Percentiles rank a stretch among this genome's conserved stretches.
Conservation (phyloP, 305 asterid genomes). For the Salvia sclarea region DNA sequence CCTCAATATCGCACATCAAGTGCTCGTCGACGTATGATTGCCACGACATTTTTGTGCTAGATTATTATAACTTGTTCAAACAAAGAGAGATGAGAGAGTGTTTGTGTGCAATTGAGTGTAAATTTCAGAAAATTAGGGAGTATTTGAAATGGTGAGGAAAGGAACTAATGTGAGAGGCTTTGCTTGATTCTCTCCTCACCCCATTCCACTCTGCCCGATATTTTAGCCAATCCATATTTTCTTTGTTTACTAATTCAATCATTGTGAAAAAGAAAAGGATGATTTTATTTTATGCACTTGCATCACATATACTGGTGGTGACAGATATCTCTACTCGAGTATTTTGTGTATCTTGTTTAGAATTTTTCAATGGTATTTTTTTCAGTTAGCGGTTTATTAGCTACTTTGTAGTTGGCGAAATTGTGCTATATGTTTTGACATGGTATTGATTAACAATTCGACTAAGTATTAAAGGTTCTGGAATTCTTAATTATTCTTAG, state of each 20-base stretch:
- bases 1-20: conserved; percentile 53
- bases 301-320: not conserved
- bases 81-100: not conserved
- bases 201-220: conserved; percentile 24
- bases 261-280: no score
- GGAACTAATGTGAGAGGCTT: conserved; percentile 10
- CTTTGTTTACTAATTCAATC: not conserved
- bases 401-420: no score
- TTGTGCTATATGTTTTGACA: no score
- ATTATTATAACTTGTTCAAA: no score
- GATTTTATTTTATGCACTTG: no score
- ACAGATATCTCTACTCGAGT: not conserved
- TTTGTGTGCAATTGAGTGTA: not conserved
- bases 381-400: no score
- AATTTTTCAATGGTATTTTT: no score
- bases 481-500: no score
- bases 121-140: not conserved
- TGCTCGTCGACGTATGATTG: conserved; percentile 53
- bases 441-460: no score
- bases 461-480: no score
- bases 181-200: conserved; percentile 30
- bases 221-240: conserved; percentile 5
- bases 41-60: conserved; percentile 43
- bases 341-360: not conserved
- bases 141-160: conserved; percentile 22